These are phyloP conservation scores for Sophora flavescens DNA, from an alignment of 306 rosid genomes.

Conservation along the genomic window DNA sequence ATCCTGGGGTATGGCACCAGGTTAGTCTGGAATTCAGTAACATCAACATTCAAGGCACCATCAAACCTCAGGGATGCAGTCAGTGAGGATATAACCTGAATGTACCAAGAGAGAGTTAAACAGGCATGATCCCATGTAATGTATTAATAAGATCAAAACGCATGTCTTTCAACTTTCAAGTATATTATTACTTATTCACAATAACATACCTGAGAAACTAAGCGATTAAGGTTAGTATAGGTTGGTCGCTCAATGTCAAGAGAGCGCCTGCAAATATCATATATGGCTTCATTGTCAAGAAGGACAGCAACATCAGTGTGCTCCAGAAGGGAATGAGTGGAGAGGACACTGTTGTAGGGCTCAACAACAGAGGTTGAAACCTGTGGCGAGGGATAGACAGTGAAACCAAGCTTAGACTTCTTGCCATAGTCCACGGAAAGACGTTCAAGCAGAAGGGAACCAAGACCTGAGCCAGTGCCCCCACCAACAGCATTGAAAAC, in stretches of 20 bases:
- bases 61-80: conserved; percentile 85
- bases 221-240: conserved; percentile 85
- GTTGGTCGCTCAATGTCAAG: conserved; percentile 90
- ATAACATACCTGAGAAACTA: conserved; percentile 70
- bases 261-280: conserved; percentile 86
- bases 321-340: conserved; percentile 86
- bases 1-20: conserved; percentile 88
- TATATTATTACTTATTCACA: too few relatives aligned
- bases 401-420: conserved; percentile 80
- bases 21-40: conserved; percentile 88
- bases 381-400: conserved; percentile 90
- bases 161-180: background rate
- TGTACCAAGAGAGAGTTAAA: background rate
- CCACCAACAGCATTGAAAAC: conserved; percentile 91
- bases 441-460: conserved; percentile 81
- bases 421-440: conserved; percentile 68
- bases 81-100: conserved; percentile 79
- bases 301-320: conserved; percentile 84
- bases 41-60: conserved; percentile 89
- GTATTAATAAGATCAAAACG: background rate
- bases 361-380: conserved; percentile 92
- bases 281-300: conserved; percentile 85
- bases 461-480: conserved; percentile 89
- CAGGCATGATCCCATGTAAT: background rate
- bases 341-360: conserved; percentile 92